Base-by-base conservation (phyloP, 2,329 filamentous ascomycete species). In the Pseudogymnoascus sp. region DNA sequence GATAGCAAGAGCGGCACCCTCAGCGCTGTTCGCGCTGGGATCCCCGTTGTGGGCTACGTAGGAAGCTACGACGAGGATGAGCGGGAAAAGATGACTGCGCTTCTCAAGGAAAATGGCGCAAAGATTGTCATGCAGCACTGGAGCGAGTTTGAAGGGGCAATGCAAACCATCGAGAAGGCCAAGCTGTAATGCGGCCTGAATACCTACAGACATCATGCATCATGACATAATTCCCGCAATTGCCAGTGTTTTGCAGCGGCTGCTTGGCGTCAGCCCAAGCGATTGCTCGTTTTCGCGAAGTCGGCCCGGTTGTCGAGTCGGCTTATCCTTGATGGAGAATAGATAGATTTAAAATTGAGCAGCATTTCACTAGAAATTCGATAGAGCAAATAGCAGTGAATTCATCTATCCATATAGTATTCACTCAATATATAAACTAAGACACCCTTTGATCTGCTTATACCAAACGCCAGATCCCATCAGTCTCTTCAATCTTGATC, bases 1-100 rank as follows among this genome's bases (percentile, higher is more conserved):
- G 92, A 96, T 80, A 91, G 87, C 81, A 91, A 90, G 83, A 91
- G 88, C 69, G 92, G 92, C 66, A 89, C 90, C 46, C 84, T 89
- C 64, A 91, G 89, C 68, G 89, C 87, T 64, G 86, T 87, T 71
- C 83, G 89, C 65, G 92, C 92, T 16, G 85, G 86, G 60, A 95
- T 96, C 72, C 88, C 85, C 66, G 86, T 89, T 66, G 86, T 96
- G 70, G 92, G 88, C 62, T 96, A 96, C 76, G 89, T 95, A 31
- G 92, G 92, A 38, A 89, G 89, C 63, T 95, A 93, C 76, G 70
- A 73, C 60, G 61, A 61, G 62, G 76, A 79, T 40, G 78, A 88
- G 76, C 78, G 83, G 76, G 78, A 82, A 59, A 82, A 88, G 75
- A 90, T 91, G 85, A 81, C 81, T 65, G 79, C 84, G 71, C 74